These are phyloP conservation scores for Lolium perenne DNA, from an alignment of 176 grass and related monocot genomes.

Conservation along the genomic window DNA sequence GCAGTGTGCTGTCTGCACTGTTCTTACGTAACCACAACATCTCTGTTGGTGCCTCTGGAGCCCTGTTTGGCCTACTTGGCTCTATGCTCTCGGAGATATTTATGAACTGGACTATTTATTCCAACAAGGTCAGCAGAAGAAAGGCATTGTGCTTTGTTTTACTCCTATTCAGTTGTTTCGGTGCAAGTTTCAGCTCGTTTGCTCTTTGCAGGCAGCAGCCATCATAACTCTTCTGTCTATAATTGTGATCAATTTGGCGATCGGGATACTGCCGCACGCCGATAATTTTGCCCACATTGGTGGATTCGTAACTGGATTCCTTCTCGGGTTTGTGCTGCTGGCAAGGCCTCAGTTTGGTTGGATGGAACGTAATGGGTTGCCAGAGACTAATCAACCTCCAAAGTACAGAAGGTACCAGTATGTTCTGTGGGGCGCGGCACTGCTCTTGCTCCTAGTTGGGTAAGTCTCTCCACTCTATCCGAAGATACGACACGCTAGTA, in stretches of 20 bases:
- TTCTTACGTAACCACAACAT: constrained; percentile 63
- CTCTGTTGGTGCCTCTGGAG: constrained; percentile 89
- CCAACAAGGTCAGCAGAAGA: constrained; percentile 72
- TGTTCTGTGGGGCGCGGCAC: constrained; percentile 64
- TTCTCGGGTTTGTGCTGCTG: constrained; percentile 81
- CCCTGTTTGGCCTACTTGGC: constrained; percentile 92
- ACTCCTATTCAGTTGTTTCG: neutral
- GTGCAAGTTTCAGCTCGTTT: constrained; percentile 28
- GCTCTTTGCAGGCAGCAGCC: constrained; percentile 67
- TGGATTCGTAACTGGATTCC: constrained; percentile 77
- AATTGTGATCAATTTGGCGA: constrained; percentile 76
- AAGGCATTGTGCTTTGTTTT: neutral
- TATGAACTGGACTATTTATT: constrained; percentile 97
- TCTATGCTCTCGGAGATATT: constrained; percentile 97
- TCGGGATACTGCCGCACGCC: constrained; percentile 84
- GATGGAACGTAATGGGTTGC: constrained; percentile 68
- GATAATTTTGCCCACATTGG: constrained; percentile 88
- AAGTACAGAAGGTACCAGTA: constrained; percentile 89
- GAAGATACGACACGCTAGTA: neutral
- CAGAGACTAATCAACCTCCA: constrained; percentile 73
- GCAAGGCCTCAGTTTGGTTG: constrained; percentile 89
- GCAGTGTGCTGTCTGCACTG: constrained; percentile 75
- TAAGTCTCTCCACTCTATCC: constrained; percentile 39
- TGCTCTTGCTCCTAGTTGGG: constrained; percentile 69
- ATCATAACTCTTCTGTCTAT: constrained; percentile 71